A percentile compares a stretch with the other conserved stretches of the same genome.
Evolutionary conservation across 176 grass and related monocot species (phyloP).

Genomic region (Eleusine coracana): DNA sequence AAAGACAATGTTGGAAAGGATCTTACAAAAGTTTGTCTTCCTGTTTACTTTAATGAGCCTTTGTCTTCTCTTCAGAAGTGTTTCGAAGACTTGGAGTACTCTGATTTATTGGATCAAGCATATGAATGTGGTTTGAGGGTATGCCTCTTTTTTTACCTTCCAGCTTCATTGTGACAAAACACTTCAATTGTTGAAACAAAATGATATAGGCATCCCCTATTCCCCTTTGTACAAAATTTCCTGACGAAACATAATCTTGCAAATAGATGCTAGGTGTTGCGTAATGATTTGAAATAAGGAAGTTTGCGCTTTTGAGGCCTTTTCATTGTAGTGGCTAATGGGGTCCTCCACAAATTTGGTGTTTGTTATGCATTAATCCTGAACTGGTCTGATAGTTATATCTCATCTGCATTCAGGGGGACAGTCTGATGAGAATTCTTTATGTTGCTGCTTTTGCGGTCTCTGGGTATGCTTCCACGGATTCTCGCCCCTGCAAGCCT

Average conservation of each 20-base stretch:
- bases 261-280: background rate
- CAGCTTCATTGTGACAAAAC: background rate
- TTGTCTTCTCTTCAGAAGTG: constrained; percentile 88
- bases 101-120: constrained; percentile 79
- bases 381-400: constrained; percentile 19
- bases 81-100: constrained; percentile 93
- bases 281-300: background rate
- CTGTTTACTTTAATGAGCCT: constrained; percentile 94
- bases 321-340: background rate
- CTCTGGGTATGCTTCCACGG: constrained; percentile 87
- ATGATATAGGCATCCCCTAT: background rate
- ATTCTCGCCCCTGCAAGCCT: constrained; percentile 78
- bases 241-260: background rate
- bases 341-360: background rate
- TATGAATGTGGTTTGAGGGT: constrained; percentile 58
- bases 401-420: constrained; percentile 60
- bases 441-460: constrained; percentile 92
- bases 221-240: background rate
- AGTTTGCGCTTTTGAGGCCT: constrained; percentile 4
- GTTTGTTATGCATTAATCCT: constrained; percentile 32
- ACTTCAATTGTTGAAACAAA: background rate
- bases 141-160: constrained; percentile 28
- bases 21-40: constrained; percentile 89
- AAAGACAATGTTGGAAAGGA: constrained; percentile 95
- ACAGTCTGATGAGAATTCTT: constrained; percentile 82